A percentile compares a stretch with the other conserved stretches of the same genome.
These are phyloP conservation scores for Tetraselmis chui DNA, from an alignment of 139 green algal genomes.

Conservation along the genomic window DNA sequence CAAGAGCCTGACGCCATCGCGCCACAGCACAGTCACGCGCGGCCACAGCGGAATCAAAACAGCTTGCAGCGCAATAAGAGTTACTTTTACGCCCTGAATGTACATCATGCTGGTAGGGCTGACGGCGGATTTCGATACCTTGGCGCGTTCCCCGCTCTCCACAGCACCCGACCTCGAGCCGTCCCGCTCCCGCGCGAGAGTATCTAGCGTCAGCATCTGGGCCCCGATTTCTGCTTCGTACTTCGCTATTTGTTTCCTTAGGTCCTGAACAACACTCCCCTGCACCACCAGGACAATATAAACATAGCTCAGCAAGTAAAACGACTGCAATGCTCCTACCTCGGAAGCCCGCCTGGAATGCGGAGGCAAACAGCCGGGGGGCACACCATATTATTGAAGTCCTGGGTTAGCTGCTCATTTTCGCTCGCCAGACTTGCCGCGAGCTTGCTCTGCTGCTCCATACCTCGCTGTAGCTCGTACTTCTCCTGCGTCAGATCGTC, in stretches of 20 bases:
- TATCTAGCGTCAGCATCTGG: conserved; percentile 17
- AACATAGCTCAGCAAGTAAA: too few species aligned
- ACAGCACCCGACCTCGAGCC: conserved; percentile 20
- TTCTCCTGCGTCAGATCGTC: conserved; percentile 70
- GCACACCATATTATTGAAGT: conserved; percentile 33
- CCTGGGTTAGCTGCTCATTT: conserved; percentile 38
- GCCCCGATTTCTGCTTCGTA: conserved; percentile 2
- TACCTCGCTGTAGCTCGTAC: conserved; percentile 44
- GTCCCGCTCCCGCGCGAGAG: conserved; percentile 28
- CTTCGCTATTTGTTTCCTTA: background rate
- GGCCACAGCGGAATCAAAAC: too few species aligned
- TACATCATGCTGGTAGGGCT: background rate
- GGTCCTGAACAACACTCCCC: background rate
- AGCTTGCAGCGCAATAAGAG: too few species aligned
- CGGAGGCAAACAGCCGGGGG: too few species aligned
- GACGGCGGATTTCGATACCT: conserved; percentile 15
- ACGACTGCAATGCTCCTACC: too few species aligned
- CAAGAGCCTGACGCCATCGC: conserved; percentile 23
- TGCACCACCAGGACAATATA: too few species aligned
- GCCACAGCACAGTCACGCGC: background rate
- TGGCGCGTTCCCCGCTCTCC: conserved; percentile 27
- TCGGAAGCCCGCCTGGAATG: too few species aligned
- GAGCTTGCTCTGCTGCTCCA: conserved; percentile 41
- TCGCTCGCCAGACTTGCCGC: conserved; percentile 44
- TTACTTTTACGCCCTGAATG: too few species aligned